Evolutionary conservation across 2,329 filamentous ascomycete genomes (phyloP), one percentile per base, ranked within the genome.

Genomic region (Calonectria crousiana): DNA sequence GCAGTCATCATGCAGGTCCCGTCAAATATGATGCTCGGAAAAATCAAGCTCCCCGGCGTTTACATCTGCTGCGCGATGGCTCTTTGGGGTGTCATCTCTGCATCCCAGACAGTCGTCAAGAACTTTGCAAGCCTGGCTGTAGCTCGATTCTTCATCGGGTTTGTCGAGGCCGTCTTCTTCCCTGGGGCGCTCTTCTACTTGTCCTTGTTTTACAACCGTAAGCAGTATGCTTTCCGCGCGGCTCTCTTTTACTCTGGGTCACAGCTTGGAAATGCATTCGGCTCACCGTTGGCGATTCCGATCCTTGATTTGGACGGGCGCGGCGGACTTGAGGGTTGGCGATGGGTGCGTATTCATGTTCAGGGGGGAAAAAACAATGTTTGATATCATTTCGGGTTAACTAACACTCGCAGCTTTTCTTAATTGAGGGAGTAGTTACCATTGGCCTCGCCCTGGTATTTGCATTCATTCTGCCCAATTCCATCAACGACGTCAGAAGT

Each of bases 51-150:
- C 9, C 77, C 77, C 5, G 70, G 71, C 13, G 30, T 77, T 23
- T 81, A 81, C 28, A 78, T 81, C 44, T 78, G 78, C 41, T 52
- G 56, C 16, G 75, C 72, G 13, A 76, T 80, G 65, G 73, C 74
- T 9, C 67, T 82, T 78, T 82, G 80, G 80, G 80, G 80, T 1
- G 49, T 75, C 1, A 78, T 82, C 26, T 80, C 78, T 3, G 71
- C 77, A 0, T 69, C 73, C 16, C 90, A 87, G n/a, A 88, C 88
- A 1, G 85, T 84, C 1, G 87, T 87, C 1, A 83, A 89, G 32
- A 73, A 52, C 32, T 72, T 69, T n/a, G 36, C 69, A 3, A 65
- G 72, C 20, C 69, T 74, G 0, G 32, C 68, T 3, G 58, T 73
- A 4, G 47, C 51, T 5, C 65, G 73, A 3, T 66, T 73, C 20